These are phyloP conservation scores for Magnolia officinalis DNA, from an alignment of 164 flowering plant species.

Conservation along the genomic window DNA sequence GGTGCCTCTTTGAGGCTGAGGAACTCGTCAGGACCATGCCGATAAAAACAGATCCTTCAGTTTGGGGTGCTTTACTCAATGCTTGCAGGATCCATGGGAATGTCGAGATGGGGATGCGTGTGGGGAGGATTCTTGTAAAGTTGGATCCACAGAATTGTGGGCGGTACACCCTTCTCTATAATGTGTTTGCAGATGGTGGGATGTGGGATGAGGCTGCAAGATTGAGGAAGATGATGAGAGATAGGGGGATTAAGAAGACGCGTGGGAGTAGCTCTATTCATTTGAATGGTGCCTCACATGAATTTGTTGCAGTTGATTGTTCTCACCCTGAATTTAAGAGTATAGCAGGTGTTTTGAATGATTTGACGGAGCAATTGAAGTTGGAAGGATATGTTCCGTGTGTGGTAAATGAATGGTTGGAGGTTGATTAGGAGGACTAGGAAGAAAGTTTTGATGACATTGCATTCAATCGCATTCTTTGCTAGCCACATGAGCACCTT, in stretches of 20 bases:
- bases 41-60: background rate
- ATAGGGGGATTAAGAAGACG: background rate
- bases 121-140: background rate
- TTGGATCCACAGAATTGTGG: slow-evolving; percentile 7
- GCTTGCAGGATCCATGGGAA: slow-evolving; percentile 13
- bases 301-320: slow-evolving; percentile 7
- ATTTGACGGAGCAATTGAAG: background rate
- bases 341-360: background rate
- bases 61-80: slow-evolving; percentile 11
- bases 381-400: background rate
- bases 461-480: no score
- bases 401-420: background rate
- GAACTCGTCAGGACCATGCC: slow-evolving; percentile 9
- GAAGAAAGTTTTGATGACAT: no score
- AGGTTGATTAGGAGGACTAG: background rate
- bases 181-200: slow-evolving; percentile 5
- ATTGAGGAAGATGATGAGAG: slow-evolving; percentile 2
- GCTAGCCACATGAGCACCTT: no score
- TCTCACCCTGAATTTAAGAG: slow-evolving; percentile 4
- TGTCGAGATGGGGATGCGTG: slow-evolving; percentile 3
- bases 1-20: slow-evolving; percentile 9
- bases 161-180: slow-evolving; percentile 3
- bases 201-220: slow-evolving; percentile 1
- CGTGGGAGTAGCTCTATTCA: slow-evolving; percentile 13
- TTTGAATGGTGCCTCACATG: slow-evolving; percentile 1